phyloP scores from a whole-genome alignment of 1,284 basidiomycete species.

The Austroboletus olivaceoglutinosus region DNA sequence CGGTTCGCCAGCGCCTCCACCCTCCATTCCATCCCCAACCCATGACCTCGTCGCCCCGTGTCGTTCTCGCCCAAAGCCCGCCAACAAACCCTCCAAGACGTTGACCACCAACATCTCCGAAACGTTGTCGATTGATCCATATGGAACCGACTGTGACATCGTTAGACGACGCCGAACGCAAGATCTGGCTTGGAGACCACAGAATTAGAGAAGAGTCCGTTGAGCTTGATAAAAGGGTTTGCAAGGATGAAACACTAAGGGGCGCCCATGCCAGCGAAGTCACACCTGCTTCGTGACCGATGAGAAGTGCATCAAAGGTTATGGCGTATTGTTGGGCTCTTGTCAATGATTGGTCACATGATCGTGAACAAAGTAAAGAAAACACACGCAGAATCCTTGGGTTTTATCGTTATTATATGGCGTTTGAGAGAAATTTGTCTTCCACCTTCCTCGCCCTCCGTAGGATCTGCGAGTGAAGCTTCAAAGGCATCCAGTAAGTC shows the following conservation, averaged over 20 bases:
- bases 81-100: constrained; percentile 89
- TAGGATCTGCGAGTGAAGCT: constrained; percentile 65
- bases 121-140: constrained; percentile 87
- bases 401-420: constrained; percentile 69
- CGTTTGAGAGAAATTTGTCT: constrained; percentile 83
- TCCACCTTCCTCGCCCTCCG: constrained; percentile 67
- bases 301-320: constrained; percentile 86
- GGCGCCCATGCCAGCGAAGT: constrained; percentile 84
- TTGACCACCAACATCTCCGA: constrained; percentile 89
- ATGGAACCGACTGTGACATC: constrained; percentile 52
- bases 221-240: constrained; percentile 81
- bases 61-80: constrained; percentile 64
- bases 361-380: not conserved
- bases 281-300: constrained; percentile 92
- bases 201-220: constrained; percentile 91
- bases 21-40: constrained; percentile 93
- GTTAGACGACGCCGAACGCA: constrained; percentile 34
- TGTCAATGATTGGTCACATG: constrained; percentile 5
- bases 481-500: constrained; percentile 88
- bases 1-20: constrained; percentile 78
- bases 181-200: constrained; percentile 75
- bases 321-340: constrained; percentile 69
- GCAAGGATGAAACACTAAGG: constrained; percentile 19
- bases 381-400: constrained; percentile 37
- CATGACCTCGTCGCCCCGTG: constrained; percentile 58